Base-by-base conservation (phyloP, 371 early-diverging fungal genomes). In the Saksenaea oblongispora region DNA sequence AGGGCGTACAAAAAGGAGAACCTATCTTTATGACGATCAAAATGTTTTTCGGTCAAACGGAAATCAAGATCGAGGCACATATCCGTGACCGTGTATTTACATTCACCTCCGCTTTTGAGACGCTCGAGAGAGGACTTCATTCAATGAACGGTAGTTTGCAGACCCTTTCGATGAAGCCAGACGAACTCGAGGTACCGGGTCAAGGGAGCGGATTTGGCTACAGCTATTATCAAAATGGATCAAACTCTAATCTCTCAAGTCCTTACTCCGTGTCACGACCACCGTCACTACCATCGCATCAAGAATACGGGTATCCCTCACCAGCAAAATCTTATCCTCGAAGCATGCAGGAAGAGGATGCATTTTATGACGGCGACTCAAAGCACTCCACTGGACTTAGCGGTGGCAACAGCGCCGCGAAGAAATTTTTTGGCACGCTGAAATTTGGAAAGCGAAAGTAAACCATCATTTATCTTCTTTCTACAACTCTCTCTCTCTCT, bases 41-140 rank as follows among this genome's bases (percentile, higher is more conserved):
- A 47, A 82, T 82, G 82, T 82, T 74, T 64, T 82, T 82, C 68
- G 82, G 82, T 53, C 76, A 77, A 59, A 82, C 82, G 28, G 82
- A 82, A 65, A 75, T 82, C 62, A 79, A 79, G 56, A 82, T 82
- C 36, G 82, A 82, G 58, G 79, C 76, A 7, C 75, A 75, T 41
- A 79, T 82, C 31, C 76, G 78, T 24, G 82, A 82, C 57, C 64
- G 78, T 22, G 77, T 71, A 27, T 82, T 82, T 35, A 75, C 76
- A 11, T 82, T 82, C 34, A 82, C 83, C 5, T 79, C 79, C 15
- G 72, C 82, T 8, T 82, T 82, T 65, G 82, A 82, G 59, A 79
- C 79, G 1, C 53, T 79, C 56, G 80, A 79, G 57, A 73, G 70
- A 24, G 64, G 74, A 54, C 59, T 73, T 41, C 73, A 69, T 2